Percentiles rank a stretch among this genome's conserved stretches.
Conservation (phyloP, 164 flowering plant genomes). For the Taxillus chinensis region DNA sequence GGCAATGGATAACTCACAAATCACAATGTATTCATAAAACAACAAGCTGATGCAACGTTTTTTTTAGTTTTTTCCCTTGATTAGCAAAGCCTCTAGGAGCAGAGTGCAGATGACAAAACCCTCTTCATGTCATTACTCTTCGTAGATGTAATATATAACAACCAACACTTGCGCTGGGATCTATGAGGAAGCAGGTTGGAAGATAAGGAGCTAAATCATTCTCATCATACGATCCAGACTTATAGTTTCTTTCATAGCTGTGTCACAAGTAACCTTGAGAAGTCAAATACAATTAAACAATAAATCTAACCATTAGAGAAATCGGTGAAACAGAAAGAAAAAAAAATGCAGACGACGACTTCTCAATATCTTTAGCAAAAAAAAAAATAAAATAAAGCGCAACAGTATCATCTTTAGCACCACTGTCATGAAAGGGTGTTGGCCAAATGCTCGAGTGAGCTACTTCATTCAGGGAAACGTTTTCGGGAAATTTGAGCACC, state of each 20-base stretch:
- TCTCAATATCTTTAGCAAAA: slow-evolving; percentile 85
- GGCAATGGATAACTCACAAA: too few species aligned
- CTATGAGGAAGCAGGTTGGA: slow-evolving; percentile 72
- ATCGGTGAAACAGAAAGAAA: background rate
- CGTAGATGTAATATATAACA: too few species aligned
- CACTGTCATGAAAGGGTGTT: slow-evolving; percentile 43
- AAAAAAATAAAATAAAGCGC: slow-evolving; percentile 86
- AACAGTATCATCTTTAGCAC: slow-evolving; percentile 67
- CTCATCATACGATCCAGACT: slow-evolving; percentile 61
- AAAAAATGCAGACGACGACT: slow-evolving; percentile 25
- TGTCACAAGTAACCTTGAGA: slow-evolving; percentile 8
- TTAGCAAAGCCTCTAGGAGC: too few species aligned
- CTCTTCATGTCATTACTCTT: too few species aligned
- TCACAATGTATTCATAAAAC: too few species aligned
- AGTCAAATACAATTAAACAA: too few species aligned
- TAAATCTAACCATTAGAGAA: background rate
- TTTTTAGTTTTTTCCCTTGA: too few species aligned
- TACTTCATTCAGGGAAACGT: slow-evolving; percentile 54
- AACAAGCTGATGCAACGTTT: too few species aligned
- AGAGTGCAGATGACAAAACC: too few species aligned
- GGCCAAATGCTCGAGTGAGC: slow-evolving; percentile 80
- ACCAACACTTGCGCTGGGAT: slow-evolving; percentile 77
- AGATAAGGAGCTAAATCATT: slow-evolving; percentile 77
- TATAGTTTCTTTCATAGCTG: slow-evolving; percentile 74
- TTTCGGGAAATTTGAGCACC: slow-evolving; percentile 44